A percentile compares a stretch with the other conserved stretches of the same genome.
These are phyloP conservation scores for Phaeosphaeriaceae sp. DNA, from an alignment of 2,329 filamentous ascomycete genomes.

Conservation along the genomic window DNA sequence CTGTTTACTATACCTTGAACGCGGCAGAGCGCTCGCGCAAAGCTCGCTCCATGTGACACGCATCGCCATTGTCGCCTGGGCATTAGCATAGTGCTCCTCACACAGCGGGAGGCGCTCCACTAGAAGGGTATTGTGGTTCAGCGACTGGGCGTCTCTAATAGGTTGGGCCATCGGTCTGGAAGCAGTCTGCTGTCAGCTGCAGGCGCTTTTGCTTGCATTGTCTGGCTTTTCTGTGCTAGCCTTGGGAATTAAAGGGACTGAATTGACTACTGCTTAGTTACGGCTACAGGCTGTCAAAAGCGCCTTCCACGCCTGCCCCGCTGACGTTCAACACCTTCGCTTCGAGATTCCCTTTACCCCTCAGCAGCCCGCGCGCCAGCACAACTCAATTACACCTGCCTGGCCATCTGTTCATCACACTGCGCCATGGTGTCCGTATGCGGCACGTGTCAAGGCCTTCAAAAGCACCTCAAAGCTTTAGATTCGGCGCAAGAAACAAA, in stretches of 20 bases:
- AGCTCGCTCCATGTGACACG: not conserved
- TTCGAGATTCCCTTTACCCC: slow-evolving; percentile 12
- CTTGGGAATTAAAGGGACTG: slow-evolving; percentile 12
- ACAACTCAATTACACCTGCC: slow-evolving; percentile 4
- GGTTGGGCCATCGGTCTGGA: slow-evolving; percentile 13
- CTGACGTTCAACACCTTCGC: slow-evolving; percentile 7
- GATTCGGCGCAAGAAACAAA: slow-evolving; percentile 23
- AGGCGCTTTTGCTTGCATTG: slow-evolving; percentile 6
- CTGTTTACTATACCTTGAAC: not conserved
- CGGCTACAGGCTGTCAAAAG: slow-evolving; percentile 6
- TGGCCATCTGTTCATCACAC: slow-evolving; percentile 1
- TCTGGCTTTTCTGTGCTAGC: slow-evolving; percentile 5
- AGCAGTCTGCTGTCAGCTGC: slow-evolving; percentile 15
- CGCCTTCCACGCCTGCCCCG: slow-evolving; percentile 27
- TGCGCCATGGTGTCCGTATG: slow-evolving; percentile 40
- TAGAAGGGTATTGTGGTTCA: slow-evolving; percentile 8
- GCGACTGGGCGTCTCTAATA: slow-evolving; percentile 10
- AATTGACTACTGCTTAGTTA: slow-evolving; percentile 7
- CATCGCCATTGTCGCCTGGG: not conserved
- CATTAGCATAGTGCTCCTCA: slow-evolving; percentile 2
- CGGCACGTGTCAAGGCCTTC: slow-evolving; percentile 43
- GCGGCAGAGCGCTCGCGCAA: not conserved
- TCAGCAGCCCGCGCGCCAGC: slow-evolving; percentile 13
- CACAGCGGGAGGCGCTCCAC: slow-evolving; percentile 6
- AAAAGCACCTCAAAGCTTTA: slow-evolving; percentile 35